Evolutionary conservation across 257 asterid species (phyloP).

Genomic region (Handroanthus guayacan): DNA sequence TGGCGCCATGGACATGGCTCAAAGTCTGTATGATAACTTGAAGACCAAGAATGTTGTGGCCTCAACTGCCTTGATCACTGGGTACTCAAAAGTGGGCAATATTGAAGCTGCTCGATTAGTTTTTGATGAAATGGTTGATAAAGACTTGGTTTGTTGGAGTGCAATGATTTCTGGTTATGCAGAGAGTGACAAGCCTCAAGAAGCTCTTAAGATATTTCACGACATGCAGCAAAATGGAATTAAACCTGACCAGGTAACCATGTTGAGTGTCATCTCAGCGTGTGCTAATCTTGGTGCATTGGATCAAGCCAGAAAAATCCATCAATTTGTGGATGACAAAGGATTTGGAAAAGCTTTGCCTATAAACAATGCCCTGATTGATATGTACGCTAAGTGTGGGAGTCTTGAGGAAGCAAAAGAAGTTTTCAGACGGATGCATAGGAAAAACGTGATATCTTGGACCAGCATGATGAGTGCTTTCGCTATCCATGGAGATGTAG

Average conservation of each 20-base stretch:
- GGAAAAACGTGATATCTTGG: conserved; percentile 79
- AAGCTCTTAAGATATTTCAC: conserved; percentile 63
- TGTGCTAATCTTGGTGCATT: conserved; percentile 75
- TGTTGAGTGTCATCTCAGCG: conserved; percentile 77
- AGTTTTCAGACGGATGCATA: conserved; percentile 51
- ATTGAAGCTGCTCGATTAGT: conserved; percentile 65
- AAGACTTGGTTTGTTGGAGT: conserved; percentile 83
- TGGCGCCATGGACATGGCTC: conserved; percentile 74
- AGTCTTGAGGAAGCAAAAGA: conserved; percentile 61
- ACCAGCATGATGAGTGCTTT: conserved; percentile 69
- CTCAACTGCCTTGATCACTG: conserved; percentile 74
- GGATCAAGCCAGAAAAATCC: conserved; percentile 61
- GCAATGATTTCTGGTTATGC: conserved; percentile 88
- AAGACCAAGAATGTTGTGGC: conserved; percentile 55
- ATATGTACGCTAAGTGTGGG: conserved; percentile 87
- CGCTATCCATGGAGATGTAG: conserved; percentile 72
- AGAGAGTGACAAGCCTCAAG: conserved; percentile 67
- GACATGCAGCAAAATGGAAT: conserved; percentile 62
- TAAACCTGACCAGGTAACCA: conserved; percentile 77
- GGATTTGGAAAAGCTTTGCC: conserved; percentile 69
- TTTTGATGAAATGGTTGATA: conserved; percentile 58
- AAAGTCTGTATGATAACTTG: conserved; percentile 60
- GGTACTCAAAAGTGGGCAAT: conserved; percentile 64
- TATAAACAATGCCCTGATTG: conserved; percentile 70
- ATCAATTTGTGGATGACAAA: conserved; percentile 47